Conservation (phyloP, 441 rosid genomes). For the Omphalea diandra region DNA sequence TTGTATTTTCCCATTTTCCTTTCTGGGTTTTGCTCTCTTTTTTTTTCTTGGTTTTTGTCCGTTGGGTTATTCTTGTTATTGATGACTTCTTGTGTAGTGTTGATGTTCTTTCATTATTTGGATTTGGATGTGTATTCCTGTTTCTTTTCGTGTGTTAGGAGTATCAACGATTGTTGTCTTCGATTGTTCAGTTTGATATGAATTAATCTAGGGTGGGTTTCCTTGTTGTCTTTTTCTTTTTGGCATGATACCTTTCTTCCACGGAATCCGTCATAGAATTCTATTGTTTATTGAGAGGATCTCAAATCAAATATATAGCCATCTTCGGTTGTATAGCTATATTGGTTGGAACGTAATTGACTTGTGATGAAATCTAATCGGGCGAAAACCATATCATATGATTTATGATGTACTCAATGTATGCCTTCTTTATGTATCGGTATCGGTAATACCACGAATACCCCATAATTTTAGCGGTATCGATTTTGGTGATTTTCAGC, state of each 20-base stretch:
- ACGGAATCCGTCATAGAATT: conserved; percentile 53
- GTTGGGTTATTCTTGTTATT: too few relatives aligned
- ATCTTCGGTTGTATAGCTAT: conserved; percentile 6
- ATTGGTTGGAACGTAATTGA: too few relatives aligned
- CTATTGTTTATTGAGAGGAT: conserved; percentile 45
- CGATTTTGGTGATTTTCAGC: too few relatives aligned
- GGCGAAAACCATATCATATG: too few relatives aligned
- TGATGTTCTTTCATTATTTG: too few relatives aligned
- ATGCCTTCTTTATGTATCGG: too few relatives aligned
- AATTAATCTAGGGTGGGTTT: neutral
- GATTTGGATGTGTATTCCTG: too few relatives aligned
- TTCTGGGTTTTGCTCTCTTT: neutral
- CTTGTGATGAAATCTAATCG: too few relatives aligned
- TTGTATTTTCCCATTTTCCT: neutral
- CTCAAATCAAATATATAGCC: conserved; percentile 43
- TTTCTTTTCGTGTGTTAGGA: neutral
- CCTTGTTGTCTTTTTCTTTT: neutral
- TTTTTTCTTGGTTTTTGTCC: neutral
- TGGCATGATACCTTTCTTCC: conserved; percentile 72
- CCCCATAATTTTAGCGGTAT: too few relatives aligned
- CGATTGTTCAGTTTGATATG: neutral
- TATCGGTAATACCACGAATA: too few relatives aligned
- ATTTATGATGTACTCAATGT: too few relatives aligned
- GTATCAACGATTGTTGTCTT: neutral
- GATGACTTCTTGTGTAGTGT: too few relatives aligned